Base-by-base conservation (phyloP, 202 grass and related monocot genomes). In the Schoenoplectus tabernaemontani region DNA sequence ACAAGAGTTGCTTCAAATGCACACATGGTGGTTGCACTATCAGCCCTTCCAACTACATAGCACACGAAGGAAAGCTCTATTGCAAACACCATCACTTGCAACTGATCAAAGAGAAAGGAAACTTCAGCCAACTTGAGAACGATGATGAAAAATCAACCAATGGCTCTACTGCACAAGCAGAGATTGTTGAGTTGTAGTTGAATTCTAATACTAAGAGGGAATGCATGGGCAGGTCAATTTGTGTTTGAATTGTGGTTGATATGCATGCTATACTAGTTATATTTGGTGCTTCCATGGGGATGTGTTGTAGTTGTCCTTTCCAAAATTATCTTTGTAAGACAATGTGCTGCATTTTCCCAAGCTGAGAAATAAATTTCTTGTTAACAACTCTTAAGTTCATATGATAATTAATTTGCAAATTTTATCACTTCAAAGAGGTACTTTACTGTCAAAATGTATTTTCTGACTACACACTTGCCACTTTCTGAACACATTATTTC, bases 1-100 rank as follows among this genome's bases (percentile, higher is more conserved):
- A 98, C 86, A 98, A 87, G 81, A 90, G 91, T 87, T 98, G 95
- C 95, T 98, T 98, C 91, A 98, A 98, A 58, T 98, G 95, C 84
- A 87, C 87, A 48, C 91, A 98, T 89, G 95, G 95, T 72, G 95
- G 95, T 85, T 98, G 95, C 75, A 91, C 91, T 37, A 98, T 98
- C 43, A 98, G 95, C 89, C 95, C 95, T 76, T 98, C 95, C 1
- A 98, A 92, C 78, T 98, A 98, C 83, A 87, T 98, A 7, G 95
- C 95, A 1, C 95, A 98, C 3, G 95, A 98, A 62, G 95, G 91
- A 54, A 98, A 92, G 87, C 89, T 98, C 79, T 98, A 94, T 85
- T 98, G 95, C 95, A 98, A 89, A 69, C 95, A 98, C 32, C 95
- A 98, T 75, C 95, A 98, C 74, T 85, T 89, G 17, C 95, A 94